phyloP scores from a whole-genome alignment of 176 grass and related monocot genomes.

The Eragrostis curvula region DNA sequence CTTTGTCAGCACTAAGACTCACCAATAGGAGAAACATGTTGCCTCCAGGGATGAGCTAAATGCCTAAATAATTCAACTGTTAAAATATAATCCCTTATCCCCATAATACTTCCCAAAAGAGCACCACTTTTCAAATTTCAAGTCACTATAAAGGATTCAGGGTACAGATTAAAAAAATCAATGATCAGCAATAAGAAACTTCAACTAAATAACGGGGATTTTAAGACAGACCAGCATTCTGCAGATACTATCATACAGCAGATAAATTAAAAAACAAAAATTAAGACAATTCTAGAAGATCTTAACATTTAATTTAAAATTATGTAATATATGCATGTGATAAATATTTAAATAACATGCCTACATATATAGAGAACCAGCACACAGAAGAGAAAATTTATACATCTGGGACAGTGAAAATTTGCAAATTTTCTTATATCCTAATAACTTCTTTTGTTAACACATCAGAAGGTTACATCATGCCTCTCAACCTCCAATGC shows the following conservation, averaged over 20 bases:
- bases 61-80: not conserved
- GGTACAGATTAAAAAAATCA: too few species aligned
- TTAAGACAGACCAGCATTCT: not conserved
- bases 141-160: too few species aligned
- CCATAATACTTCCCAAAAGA: not conserved
- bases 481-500: conserved; percentile 77
- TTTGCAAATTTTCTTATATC: conserved; percentile 26
- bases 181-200: too few species aligned
- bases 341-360: conserved; percentile 1
- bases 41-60: not conserved
- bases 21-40: not conserved
- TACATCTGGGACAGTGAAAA: not conserved
- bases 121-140: conserved; percentile 3
- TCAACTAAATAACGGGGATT: not conserved
- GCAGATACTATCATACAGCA: not conserved
- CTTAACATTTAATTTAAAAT: conserved; percentile 5
- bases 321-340: not conserved
- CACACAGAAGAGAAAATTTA: not conserved
- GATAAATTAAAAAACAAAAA: not conserved
- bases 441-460: not conserved
- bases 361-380: conserved; percentile 30
- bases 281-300: conserved; percentile 10
- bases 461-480: conserved; percentile 43
- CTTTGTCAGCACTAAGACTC: not conserved
- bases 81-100: not conserved